phyloP scores from a whole-genome alignment of 371 early-diverging fungal species.

The Mucor sp. region DNA sequence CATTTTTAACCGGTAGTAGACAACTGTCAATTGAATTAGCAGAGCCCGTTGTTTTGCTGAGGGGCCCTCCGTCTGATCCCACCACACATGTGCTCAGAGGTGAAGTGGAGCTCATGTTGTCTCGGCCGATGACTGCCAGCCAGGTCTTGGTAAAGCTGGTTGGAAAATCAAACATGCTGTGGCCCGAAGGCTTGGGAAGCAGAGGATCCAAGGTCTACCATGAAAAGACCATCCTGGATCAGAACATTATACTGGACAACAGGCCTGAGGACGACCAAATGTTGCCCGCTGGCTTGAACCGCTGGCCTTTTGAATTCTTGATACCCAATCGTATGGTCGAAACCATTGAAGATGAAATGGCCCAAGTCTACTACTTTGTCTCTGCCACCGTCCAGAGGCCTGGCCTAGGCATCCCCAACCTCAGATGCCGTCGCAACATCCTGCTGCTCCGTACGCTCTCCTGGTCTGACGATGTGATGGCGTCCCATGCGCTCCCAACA shows the following conservation, averaged over 20 bases:
- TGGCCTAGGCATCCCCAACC: conserved; percentile 23
- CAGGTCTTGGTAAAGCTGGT: conserved; percentile 25
- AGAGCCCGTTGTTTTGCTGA: conserved; percentile 32
- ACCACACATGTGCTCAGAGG: conserved; percentile 35
- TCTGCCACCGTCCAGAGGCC: conserved; percentile 41
- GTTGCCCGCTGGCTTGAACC: conserved; percentile 35
- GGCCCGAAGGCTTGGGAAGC: conserved; percentile 36
- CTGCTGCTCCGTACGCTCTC: conserved; percentile 41
- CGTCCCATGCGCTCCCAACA: conserved; percentile 35
- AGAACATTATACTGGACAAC: conserved; percentile 24
- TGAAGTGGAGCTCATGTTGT: conserved; percentile 28
- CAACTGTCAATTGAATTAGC: conserved; percentile 38
- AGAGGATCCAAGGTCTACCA: conserved; percentile 25
- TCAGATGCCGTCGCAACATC: conserved; percentile 34
- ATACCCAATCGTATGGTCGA: conserved; percentile 43
- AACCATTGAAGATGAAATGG: conserved; percentile 51
- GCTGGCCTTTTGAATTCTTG: conserved; percentile 51
- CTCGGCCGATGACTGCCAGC: conserved; percentile 22
- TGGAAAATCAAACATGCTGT: conserved; percentile 37
- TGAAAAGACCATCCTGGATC: conserved; percentile 31
- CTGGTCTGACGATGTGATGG: conserved; percentile 34
- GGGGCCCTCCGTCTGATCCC: conserved; percentile 36
- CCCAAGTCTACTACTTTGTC: conserved; percentile 40
- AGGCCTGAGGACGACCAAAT: conserved; percentile 16
- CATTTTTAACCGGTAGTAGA: conserved; percentile 27